Conservation (phyloP, 768 basidiomycete species). For the Tylopilus felleus region DNA sequence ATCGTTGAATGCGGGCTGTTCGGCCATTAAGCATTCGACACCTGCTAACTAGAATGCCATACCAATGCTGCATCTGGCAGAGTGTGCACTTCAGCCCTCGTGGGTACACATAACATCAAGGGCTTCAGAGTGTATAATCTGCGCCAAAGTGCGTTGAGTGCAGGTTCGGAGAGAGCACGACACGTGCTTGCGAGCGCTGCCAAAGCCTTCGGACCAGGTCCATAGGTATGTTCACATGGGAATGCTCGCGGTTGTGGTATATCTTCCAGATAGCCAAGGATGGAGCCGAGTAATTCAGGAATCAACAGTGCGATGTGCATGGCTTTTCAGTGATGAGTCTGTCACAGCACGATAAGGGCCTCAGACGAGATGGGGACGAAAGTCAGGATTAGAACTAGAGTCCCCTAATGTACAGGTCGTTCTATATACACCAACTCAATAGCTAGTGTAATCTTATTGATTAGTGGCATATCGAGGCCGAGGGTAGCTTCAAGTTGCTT, state of each 20-base stretch:
- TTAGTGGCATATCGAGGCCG: no score
- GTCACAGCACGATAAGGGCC: no score
- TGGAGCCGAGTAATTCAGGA: not conserved
- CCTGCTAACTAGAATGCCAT: not conserved
- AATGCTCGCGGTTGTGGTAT: not conserved
- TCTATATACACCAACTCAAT: no score
- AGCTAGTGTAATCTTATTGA: no score
- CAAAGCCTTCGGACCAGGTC: not conserved
- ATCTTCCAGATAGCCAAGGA: constrained; percentile 1
- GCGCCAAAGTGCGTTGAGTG: constrained; percentile 13
- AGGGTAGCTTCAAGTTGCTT: no score
- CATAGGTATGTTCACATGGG: not conserved
- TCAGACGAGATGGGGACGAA: no score
- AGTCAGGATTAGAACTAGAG: no score
- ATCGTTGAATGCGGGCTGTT: not conserved
- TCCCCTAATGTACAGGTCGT: no score
- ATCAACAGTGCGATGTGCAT: constrained; percentile 2
- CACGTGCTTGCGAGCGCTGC: constrained; percentile 14
- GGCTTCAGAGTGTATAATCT: constrained; percentile 9
- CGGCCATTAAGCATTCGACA: not conserved
- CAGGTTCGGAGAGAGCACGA: constrained; percentile 10
- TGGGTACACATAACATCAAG: not conserved
- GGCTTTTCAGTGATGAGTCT: no score
- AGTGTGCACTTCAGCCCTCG: not conserved
- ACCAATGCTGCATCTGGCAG: not conserved